Evolutionary conservation across 805 yeast species (phyloP), one percentile per base, ranked within the genome.

Genomic region (Metschnikowia lachancei): DNA sequence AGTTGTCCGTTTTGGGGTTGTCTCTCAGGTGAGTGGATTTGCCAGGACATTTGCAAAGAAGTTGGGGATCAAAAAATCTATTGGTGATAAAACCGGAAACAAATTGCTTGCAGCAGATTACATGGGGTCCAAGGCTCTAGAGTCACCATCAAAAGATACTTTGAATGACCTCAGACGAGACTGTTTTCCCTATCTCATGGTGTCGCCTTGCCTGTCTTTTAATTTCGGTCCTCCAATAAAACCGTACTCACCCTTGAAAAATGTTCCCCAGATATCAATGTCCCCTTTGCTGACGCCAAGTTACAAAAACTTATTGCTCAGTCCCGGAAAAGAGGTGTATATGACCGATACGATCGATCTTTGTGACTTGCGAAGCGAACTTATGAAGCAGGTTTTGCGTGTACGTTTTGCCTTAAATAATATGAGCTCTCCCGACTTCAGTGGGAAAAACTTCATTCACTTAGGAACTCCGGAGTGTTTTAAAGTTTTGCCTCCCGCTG

Each of bases 201-300:
- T 45, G 41, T 39, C 48, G 13, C 32, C 48, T 13, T 45, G 48
- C 20, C 48, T 45, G 48, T 45, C 48, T 4, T 45, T 45, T 30
- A 31, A 26, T 19, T 45, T 45, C 14, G 48, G 48, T 3, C 48
- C 44, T 10, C 48, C 48, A 10, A 39, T 45, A 20, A 45, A 30
- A 34, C 48, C 48, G 5, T 45, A 35, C 16, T 40, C 48, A 3
- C 48, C 48, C 4, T 40, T 36, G 12, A 35, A 40, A 14, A 35
- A 17, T 19, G 39, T 31, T 12, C 44, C 48, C 7, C 48, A 45
- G 20, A 14, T 45, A 36, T 12, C 30, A 14, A 39, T 45, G 39
- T 19, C 48, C 12, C 48, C 48, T 6, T 14, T 39, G 16, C 48
- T 45, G 48, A 17, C 44, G 7, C 12, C 35, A 26, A 17, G 17